phyloP scores from a whole-genome alignment of 768 basidiomycete species.

The Phlebiopsis flavidoalba region DNA sequence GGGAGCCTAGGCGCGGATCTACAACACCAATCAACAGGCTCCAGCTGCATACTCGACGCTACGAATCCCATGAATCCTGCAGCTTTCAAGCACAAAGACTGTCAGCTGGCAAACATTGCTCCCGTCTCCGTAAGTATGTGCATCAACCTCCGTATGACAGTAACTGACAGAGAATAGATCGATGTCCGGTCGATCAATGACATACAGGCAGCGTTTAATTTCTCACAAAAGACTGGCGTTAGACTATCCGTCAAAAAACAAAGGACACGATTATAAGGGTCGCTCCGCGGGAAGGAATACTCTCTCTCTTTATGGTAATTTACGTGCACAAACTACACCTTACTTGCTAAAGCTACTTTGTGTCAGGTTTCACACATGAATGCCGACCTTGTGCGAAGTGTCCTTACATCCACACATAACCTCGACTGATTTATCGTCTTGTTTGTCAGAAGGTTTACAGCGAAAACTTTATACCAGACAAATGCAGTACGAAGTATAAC shows the following conservation, averaged over 20 bases:
- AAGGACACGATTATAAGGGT: constrained; percentile 31
- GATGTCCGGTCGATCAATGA: constrained; percentile 18
- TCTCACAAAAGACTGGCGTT: constrained; percentile 20
- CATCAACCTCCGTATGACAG: not conserved
- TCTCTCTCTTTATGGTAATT: constrained; percentile 24
- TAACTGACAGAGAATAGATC: constrained; percentile 15
- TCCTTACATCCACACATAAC: not conserved
- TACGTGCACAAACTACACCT: not conserved
- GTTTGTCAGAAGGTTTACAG: constrained; percentile 12
- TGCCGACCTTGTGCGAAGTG: not conserved
- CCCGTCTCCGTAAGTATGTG: constrained; percentile 20
- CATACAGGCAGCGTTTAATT: constrained; percentile 22
- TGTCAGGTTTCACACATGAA: constrained; percentile 14
- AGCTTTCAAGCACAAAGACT: constrained; percentile 17
- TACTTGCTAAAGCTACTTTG: not conserved
- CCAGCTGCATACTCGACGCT: constrained; percentile 45
- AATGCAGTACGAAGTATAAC: constrained; percentile 20
- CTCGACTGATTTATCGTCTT: not conserved
- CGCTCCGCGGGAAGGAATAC: constrained; percentile 22
- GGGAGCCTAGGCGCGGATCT: too few species aligned
- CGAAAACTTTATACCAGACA: constrained; percentile 12
- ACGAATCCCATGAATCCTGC: constrained; percentile 17
- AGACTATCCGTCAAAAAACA: constrained; percentile 28
- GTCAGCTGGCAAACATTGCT: constrained; percentile 23
- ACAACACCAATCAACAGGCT: constrained; percentile 35